These are phyloP conservation scores for Rickenella mellea DNA, from an alignment of 768 basidiomycete genomes.

Conservation along the genomic window DNA sequence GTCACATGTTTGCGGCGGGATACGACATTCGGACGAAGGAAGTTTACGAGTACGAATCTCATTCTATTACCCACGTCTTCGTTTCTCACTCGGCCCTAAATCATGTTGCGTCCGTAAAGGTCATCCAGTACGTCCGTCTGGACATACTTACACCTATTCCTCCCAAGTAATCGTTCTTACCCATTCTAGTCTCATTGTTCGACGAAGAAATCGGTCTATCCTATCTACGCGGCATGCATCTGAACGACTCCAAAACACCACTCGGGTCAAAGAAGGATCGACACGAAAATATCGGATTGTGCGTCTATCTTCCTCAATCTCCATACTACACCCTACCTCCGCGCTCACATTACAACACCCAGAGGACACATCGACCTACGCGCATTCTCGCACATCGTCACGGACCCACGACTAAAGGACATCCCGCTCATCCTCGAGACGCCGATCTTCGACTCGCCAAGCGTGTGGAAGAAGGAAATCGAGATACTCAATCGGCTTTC, in stretches of 20 bases:
- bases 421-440: constrained; percentile 83
- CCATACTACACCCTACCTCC: neutral
- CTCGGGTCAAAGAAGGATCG: constrained; percentile 62
- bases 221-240: constrained; percentile 76
- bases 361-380: constrained; percentile 62
- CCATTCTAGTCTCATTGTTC: constrained; percentile 46
- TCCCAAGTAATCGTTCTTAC: neutral
- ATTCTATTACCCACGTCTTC: neutral
- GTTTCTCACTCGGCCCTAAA: neutral
- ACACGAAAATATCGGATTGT: constrained; percentile 83
- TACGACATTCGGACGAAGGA: constrained; percentile 71
- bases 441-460: constrained; percentile 55
- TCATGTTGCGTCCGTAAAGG: neutral
- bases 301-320: constrained; percentile 18
- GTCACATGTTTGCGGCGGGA: constrained; percentile 79
- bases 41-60: constrained; percentile 55
- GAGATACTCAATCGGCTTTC: constrained; percentile 42
- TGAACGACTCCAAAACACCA: constrained; percentile 73
- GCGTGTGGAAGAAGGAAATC: constrained; percentile 71
- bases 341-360: neutral
- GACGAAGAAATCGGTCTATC: constrained; percentile 57
- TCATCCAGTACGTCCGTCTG: neutral
- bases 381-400: constrained; percentile 57
- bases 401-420: constrained; percentile 53
- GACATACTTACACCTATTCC: neutral